phyloP scores from a whole-genome alignment of 768 basidiomycete species.

The Obba rivulosa region DNA sequence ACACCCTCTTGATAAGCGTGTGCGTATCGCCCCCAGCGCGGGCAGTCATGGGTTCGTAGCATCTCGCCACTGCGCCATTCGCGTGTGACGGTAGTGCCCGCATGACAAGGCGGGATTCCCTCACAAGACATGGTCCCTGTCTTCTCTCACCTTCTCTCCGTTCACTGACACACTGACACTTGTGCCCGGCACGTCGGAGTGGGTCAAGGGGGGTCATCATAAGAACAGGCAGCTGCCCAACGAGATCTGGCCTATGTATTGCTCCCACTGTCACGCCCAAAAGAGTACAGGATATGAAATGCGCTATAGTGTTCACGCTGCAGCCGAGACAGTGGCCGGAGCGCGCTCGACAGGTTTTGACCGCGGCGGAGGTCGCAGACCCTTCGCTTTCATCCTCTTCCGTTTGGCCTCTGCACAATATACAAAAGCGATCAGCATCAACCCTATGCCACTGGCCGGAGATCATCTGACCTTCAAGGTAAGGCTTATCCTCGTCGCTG shows the following conservation, averaged over 20 bases:
- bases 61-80: neutral
- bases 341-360: slow-evolving; percentile 15
- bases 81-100: neutral
- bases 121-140: too few relatives aligned
- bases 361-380: slow-evolving; percentile 60
- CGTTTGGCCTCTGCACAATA: slow-evolving; percentile 58
- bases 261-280: slow-evolving; percentile 2
- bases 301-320: slow-evolving; percentile 6
- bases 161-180: neutral
- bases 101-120: too few relatives aligned
- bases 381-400: slow-evolving; percentile 70
- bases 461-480: slow-evolving; percentile 67
- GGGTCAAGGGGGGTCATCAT: too few relatives aligned
- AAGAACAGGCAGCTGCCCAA: too few relatives aligned
- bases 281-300: too few relatives aligned
- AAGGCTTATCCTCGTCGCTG: slow-evolving; percentile 42
- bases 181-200: neutral
- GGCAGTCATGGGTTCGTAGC: too few relatives aligned
- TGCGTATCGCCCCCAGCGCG: too few relatives aligned
- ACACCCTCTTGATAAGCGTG: too few relatives aligned
- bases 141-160: too few relatives aligned
- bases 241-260: neutral
- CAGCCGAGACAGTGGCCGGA: slow-evolving; percentile 7
- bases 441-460: neutral
- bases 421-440: slow-evolving; percentile 1